phyloP scores from a whole-genome alignment of 352 stramenopile species.

The Pythium apleroticum region DNA sequence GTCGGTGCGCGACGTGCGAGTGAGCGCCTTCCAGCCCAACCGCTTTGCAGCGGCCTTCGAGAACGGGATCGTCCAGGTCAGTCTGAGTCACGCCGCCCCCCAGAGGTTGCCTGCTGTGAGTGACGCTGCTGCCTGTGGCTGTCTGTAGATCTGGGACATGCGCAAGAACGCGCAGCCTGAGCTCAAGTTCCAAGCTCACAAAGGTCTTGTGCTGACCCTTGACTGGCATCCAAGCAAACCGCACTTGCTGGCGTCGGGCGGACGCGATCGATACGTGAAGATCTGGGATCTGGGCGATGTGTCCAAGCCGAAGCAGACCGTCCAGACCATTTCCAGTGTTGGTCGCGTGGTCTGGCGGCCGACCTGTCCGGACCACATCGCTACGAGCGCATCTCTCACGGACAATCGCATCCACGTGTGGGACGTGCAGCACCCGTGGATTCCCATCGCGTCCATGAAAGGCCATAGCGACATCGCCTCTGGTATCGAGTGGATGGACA shows the following conservation, averaged over 20 bases:
- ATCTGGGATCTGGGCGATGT: constrained; percentile 80
- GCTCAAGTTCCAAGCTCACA: constrained; percentile 86
- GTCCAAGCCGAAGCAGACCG: constrained; percentile 77
- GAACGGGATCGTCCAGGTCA: constrained; percentile 79
- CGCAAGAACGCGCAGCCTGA: constrained; percentile 80
- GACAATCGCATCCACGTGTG: constrained; percentile 89
- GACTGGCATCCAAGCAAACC: constrained; percentile 80
- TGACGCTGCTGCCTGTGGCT: too few species aligned
- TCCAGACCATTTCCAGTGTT: constrained; percentile 85
- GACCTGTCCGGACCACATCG: constrained; percentile 78
- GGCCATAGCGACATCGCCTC: constrained; percentile 81
- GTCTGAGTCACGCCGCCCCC: too few species aligned
- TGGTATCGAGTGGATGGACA: constrained; percentile 86
- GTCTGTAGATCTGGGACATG: constrained; percentile 76
- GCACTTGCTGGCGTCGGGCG: constrained; percentile 73
- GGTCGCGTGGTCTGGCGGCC: constrained; percentile 79
- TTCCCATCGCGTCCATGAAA: constrained; percentile 85
- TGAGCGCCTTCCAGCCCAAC: constrained; percentile 72
- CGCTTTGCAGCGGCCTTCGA: constrained; percentile 85
- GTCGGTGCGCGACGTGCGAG: constrained; percentile 80
- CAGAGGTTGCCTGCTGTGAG: too few species aligned
- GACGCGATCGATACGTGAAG: constrained; percentile 85
- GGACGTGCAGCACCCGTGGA: constrained; percentile 83
- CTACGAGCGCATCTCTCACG: constrained; percentile 80
- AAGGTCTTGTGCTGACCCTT: constrained; percentile 78